Base-by-base conservation (phyloP, 2,329 filamentous ascomycete genomes). In the Alternaria gaisen region DNA sequence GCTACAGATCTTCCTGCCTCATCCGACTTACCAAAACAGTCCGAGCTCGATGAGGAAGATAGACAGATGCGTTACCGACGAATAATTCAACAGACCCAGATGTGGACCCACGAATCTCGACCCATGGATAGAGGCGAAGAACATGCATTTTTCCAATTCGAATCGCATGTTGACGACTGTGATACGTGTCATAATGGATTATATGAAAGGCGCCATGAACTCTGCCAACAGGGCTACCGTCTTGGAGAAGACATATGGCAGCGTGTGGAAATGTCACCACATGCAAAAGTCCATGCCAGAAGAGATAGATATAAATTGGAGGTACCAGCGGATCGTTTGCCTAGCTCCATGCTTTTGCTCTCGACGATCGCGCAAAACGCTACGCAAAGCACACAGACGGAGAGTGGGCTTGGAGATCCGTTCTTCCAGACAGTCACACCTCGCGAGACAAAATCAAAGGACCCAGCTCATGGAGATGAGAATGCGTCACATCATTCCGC, bases 21-120 rank as follows among this genome's bases (percentile, higher is more conserved):
- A 0, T 72, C 71, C 30, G 44, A 52, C 14, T 67, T 62, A 2
- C 73, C 71, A 4, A 61, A 56, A 10, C 74, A 75, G 12, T 73
- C 77, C 7, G 82, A 84, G 56, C 72, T 85, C 6, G 81, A 77
- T 60, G 83, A 85, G 41, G 83, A 85, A 68, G 83, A 85, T 59
- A 77, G 78, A 44, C 72, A 84, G 16, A 79, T 86, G 11, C 74
- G 28, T 30, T 11, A 11, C 28, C 10, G 11, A 30, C 10, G 5
- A 11, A 30, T 30, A 1, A 26, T 26, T 8, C 24, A 26, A 26
- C 24, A 26, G 24, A 26, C 24, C 7, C 30, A 32, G 30, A 32
- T 32, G 6, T 12, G 32, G 12, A 36, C 12, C 4, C 12, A 4
- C 32, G 14, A 36, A 3, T 14, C 32, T 1, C 32, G 32, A 1